Evolutionary conservation across 2,329 filamentous ascomycete species (phyloP), one percentile per base, ranked within the genome.

Genomic region (Trichophyton mentagrophytes): DNA sequence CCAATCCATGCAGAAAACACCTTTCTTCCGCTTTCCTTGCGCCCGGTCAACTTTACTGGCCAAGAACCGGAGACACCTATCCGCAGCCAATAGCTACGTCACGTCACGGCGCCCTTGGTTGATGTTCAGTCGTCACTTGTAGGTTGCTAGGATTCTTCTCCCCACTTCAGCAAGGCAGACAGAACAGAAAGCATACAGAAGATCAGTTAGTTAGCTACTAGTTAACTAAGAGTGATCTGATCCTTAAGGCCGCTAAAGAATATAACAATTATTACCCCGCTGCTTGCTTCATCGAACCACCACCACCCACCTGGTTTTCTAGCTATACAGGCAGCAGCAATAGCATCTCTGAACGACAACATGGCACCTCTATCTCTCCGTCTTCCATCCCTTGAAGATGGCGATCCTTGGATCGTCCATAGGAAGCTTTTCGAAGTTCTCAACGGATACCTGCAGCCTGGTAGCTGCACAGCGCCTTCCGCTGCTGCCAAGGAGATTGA

Each of bases 361-460:
- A 57, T 57, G 55, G 20, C 55, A 3, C n/a, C 22, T 13, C 55
- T 57, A 27, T 40, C 40, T 25, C 55, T 57, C 40, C 55, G 55
- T 57, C 55, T 57, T 7, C 55, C 55, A 7, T 40, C 55, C 9
- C 33, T 57, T 20, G 55, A 57, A 30, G 36, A 30, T n/a, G 55
- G 22, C n/a, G 36, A 57, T 30, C 55, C 55, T 6, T 57, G 55
- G 55, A 42, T 57, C n/a, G 55, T 57, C 33, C 55, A 57, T 15
- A 33, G 42, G 25, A 57, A 57, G 15, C 55, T 57, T 7, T 57
- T 57, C 36, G 55, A 30, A 22, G 22, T 57, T 17, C 55, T 57
- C 33, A 57, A 27, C n/a, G 33, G 25, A 57, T 57, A 42, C 55
- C 33, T 57, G 22, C 55, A 57, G 55, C 36, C 55, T 44, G 17